These are phyloP conservation scores for Geotrichum cucujoidarum DNA, from an alignment of 1,139 yeast species.

Conservation along the genomic window DNA sequence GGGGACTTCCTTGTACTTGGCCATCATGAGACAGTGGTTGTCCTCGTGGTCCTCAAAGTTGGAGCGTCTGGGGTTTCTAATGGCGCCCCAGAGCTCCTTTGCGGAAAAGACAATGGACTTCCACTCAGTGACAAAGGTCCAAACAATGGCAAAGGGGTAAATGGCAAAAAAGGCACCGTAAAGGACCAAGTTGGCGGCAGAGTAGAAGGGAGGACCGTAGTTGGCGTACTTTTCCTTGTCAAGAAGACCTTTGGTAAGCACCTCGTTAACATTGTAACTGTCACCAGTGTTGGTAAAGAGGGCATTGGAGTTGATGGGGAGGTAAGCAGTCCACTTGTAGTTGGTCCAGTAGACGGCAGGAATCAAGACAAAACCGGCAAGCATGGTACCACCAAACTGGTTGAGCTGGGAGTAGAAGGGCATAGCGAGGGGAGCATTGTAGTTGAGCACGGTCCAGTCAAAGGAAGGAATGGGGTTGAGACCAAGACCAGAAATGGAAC, in stretches of 20 bases:
- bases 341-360: conserved; percentile 49
- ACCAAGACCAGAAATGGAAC: conserved; percentile 49
- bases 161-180: conserved; percentile 35
- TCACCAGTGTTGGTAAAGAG: conserved; percentile 48
- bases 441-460: conserved; percentile 46
- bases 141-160: conserved; percentile 30
- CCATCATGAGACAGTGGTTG: conserved; percentile 41
- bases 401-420: conserved; percentile 48
- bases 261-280: conserved; percentile 40
- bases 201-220: conserved; percentile 47
- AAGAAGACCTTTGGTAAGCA: conserved; percentile 42
- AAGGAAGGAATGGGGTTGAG: conserved; percentile 49
- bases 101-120: conserved; percentile 21
- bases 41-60: conserved; percentile 29
- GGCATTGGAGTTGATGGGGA: conserved; percentile 51
- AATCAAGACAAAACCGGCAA: conserved; percentile 43
- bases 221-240: conserved; percentile 32
- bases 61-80: conserved; percentile 36
- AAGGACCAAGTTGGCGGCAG: conserved; percentile 41
- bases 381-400: conserved; percentile 41
- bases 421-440: conserved; percentile 35
- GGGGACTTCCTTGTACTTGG: conserved; percentile 35
- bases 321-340: conserved; percentile 47
- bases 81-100: conserved; percentile 26
- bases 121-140: conserved; percentile 27